Percentiles rank a stretch among this genome's conserved stretches.
Conservation (phyloP, 225 moss, liverwort and hornwort genomes). For the Neckera pumila region DNA sequence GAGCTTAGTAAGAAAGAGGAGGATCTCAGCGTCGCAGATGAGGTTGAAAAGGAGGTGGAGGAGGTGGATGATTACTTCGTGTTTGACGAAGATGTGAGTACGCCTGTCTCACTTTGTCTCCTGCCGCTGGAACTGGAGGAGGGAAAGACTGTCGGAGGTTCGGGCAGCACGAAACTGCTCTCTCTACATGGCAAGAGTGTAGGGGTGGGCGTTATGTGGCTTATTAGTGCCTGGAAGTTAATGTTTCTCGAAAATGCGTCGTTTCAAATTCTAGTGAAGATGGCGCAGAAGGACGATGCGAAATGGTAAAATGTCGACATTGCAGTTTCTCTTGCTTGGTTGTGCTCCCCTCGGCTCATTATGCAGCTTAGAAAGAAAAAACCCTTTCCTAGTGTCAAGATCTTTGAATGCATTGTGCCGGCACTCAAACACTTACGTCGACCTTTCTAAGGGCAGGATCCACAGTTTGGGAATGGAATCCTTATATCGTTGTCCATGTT, state of each 20-base stretch:
- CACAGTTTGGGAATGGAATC: background rate
- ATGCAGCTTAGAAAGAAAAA: background rate
- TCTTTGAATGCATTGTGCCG: background rate
- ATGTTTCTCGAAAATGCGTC: background rate
- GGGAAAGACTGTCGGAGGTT: background rate
- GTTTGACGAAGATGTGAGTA: background rate
- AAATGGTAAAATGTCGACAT: slow-evolving; percentile 13
- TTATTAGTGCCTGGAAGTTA: slow-evolving; percentile 24
- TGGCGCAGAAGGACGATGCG: background rate
- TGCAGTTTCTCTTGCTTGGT: background rate
- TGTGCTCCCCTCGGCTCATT: background rate
- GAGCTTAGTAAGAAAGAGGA: background rate
- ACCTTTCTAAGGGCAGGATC: background rate
- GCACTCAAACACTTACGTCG: background rate
- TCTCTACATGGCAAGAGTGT: slow-evolving; percentile 13
- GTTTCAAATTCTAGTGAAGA: slow-evolving; percentile 11
- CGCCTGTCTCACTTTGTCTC: slow-evolving; percentile 10
- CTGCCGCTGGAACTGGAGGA: slow-evolving; percentile 21
- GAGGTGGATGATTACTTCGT: slow-evolving; percentile 17
- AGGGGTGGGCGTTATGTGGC: background rate
- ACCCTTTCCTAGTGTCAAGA: background rate
- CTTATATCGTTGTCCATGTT: background rate
- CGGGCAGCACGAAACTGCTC: background rate
- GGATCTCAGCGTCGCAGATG: background rate
- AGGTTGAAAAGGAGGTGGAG: slow-evolving; percentile 4